Evolutionary conservation across 2,329 filamentous ascomycete genomes (phyloP).

Genomic region (Trichoderma atrobrunneum): DNA sequence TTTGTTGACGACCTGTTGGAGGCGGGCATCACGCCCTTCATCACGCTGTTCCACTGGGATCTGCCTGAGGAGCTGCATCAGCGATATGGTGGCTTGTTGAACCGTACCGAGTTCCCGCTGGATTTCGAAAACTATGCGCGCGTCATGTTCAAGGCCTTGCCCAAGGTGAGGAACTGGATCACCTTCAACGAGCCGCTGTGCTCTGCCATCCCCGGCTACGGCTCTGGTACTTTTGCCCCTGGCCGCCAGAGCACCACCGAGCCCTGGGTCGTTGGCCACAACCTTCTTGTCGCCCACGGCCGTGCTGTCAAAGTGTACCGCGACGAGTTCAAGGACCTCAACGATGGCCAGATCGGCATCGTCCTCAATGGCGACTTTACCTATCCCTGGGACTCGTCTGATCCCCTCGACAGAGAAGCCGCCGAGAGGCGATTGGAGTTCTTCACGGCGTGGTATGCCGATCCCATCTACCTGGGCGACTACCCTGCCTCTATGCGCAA

Average conservation of each 20-base stretch:
- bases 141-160: constrained; percentile 69
- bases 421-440: constrained; percentile 82
- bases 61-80: constrained; percentile 74
- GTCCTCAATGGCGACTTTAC: constrained; percentile 82
- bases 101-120: constrained; percentile 76
- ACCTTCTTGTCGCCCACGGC: constrained; percentile 74
- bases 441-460: constrained; percentile 82
- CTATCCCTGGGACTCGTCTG: constrained; percentile 77
- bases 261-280: constrained; percentile 81
- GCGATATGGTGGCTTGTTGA: constrained; percentile 77
- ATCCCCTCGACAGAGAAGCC: constrained; percentile 72
- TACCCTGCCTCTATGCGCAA: constrained; percentile 81
- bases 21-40: constrained; percentile 73
- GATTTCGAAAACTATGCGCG: constrained; percentile 80
- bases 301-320: constrained; percentile 78
- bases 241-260: constrained; percentile 75
- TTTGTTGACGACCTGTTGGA: constrained; percentile 75
- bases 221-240: constrained; percentile 73
- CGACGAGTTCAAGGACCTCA: constrained; percentile 70
- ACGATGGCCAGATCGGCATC: constrained; percentile 79
- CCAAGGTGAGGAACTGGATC: constrained; percentile 82
- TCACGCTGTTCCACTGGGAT: constrained; percentile 89
- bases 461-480: constrained; percentile 80
- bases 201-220: constrained; percentile 76
- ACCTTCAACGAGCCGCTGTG: constrained; percentile 92